These are phyloP conservation scores for Sphaerulina vaccinii DNA, from an alignment of 2,329 filamentous ascomycete genomes.

Conservation along the genomic window DNA sequence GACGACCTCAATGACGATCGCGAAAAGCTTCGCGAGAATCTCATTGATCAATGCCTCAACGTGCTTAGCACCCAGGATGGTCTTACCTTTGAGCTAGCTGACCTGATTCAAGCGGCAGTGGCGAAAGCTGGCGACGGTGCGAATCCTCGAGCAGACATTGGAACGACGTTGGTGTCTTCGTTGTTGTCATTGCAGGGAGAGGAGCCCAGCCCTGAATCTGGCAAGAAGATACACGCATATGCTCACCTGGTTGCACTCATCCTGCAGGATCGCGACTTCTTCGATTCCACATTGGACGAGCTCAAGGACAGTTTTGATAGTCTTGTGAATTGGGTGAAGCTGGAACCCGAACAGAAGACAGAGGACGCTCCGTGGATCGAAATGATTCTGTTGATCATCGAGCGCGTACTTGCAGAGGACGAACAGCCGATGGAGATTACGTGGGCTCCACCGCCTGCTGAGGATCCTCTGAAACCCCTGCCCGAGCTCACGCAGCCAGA, in stretches of 20 bases:
- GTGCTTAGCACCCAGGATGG: conserved; percentile 84
- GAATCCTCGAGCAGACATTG: conserved; percentile 69
- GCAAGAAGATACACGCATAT: conserved; percentile 80
- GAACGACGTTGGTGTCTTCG: conserved; percentile 77
- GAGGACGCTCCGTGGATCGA: conserved; percentile 91
- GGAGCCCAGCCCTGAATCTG: conserved; percentile 50
- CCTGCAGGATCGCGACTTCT: conserved; percentile 79
- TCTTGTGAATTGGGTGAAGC: conserved; percentile 75
- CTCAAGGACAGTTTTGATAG: conserved; percentile 74
- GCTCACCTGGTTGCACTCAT: conserved; percentile 88
- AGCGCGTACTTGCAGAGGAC: conserved; percentile 87
- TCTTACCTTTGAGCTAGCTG: conserved; percentile 85
- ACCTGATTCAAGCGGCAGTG: conserved; percentile 75
- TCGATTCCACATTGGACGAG: conserved; percentile 69
- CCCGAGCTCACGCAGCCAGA: conserved; percentile 61
- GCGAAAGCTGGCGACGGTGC: conserved; percentile 60
- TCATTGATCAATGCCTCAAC: conserved; percentile 88
- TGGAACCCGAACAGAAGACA: conserved; percentile 62
- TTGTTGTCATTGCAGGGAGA: conserved; percentile 67
- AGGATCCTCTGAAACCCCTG: conserved; percentile 37
- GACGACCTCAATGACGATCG: conserved; percentile 80
- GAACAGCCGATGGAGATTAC: conserved; percentile 72
- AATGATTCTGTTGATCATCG: conserved; percentile 83
- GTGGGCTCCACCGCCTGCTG: conserved; percentile 58
- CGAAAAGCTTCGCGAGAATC: conserved; percentile 66